Evolutionary conservation across 1,284 basidiomycete genomes (phyloP), one percentile per base, ranked within the genome.

Genomic region (Ustilago shanxiensis): DNA sequence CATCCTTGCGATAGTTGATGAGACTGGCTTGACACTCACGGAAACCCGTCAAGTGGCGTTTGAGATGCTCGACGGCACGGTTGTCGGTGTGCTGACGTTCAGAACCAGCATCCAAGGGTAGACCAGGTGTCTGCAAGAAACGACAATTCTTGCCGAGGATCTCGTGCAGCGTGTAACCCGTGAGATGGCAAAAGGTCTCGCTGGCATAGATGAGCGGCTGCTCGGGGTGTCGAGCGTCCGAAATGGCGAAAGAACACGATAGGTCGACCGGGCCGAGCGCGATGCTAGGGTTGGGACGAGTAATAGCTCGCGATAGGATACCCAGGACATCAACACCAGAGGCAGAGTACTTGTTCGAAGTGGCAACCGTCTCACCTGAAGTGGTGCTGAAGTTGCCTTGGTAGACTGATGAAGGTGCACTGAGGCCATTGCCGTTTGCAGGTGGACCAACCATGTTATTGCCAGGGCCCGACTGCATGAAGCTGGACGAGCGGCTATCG

Each of bases 271-370:
- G 94, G 10, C 95, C 95, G 20, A 98, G 90, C 7, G 89, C 87
- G 53, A 97, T 90, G 67, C 89, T 90, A 0, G 93, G 94, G 78
- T 92, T 90, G 0, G 91, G 91, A 2, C 95, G 90, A 18, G 88
- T 90, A 2, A 90, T 91, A 16, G 98, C 92, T 13, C 93, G 89
- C 5, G 91, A 89, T 24, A 98, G 89, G 41, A 97, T 90, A 47
- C 91, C 90, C 56, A 98, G 88, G 65, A 95, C 89, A 84, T 98
- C 95, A 77, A 97, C 95, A 8, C 95, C 95, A 0, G 94, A 92
- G 0, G 91, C 88, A 1, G 94, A 95, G 87, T 98, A 98, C 13
- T 92, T 69, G 69, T 79, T 78, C 20, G 54, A 41, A 13, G 66
- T 70, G 6, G 67, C 39, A 29, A 72, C 72, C 26, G 69, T 63